Evolutionary conservation across 805 yeast species (phyloP), one percentile per base, ranked within the genome.

Genomic region (Lipomyces chichibuensis): DNA sequence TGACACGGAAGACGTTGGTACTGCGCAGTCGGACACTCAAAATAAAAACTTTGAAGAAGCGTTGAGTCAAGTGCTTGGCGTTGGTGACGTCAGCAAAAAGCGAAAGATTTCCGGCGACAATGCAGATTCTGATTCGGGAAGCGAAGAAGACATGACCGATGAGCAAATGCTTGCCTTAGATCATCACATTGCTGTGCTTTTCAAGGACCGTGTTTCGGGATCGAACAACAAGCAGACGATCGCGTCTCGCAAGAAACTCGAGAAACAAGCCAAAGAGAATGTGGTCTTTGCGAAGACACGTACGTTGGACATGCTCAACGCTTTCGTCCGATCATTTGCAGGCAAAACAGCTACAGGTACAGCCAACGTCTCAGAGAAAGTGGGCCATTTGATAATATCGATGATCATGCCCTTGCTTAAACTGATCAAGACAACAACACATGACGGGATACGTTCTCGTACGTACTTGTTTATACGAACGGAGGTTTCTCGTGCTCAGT

Each of bases 81-180:
- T 70, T 6, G 55, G 55, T 14, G 49, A 43, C 23, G 8, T n/a
- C 9, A 20, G 55, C 55, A 25, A 25, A n/a, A 57, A 65, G 32
- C 61, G 64, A 9, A 54, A 37, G 20, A 5, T 35, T 7, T 53
- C 27, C n/a, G 63, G 29, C 23, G 59, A 61, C 33, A 70, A 55
- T 37, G 59, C 35, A 8, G 62, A 53, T 11, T 49, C 49, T 13
- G 66, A 35, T 9, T 33, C 29, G 23, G 63, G 29, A 2, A 59
- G 54, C 11, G 69, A 67, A 39, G 68, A 63, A 58, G 71, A 63
- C 17, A 62, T 65, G 69, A 57, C 60, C 39, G 72, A 69, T 52
- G 71, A 65, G 23, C 71, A 69, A 54, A 65, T 67, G 71, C 59
- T 67, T 20, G 71, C 69, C 8, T 55, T 67, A 23, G 71, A 67